Evolutionary conservation across 495 filamentous ascomycete species (phyloP).

Genomic region (Penicillium manginii): DNA sequence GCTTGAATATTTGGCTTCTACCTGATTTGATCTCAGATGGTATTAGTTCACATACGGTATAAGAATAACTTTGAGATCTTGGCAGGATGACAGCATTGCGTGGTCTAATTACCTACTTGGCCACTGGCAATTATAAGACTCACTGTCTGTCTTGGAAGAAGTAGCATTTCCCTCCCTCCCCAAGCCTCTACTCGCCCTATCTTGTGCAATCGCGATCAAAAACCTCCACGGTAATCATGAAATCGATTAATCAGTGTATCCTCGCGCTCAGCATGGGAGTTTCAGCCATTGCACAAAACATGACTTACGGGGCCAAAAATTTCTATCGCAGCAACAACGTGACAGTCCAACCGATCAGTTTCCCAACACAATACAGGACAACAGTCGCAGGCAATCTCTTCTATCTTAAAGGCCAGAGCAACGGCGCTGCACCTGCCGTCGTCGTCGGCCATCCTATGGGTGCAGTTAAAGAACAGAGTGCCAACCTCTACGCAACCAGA

Average conservation of each 20-base stretch:
- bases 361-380: constrained; percentile 26
- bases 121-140: neutral
- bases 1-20: neutral
- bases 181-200: neutral
- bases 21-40: neutral
- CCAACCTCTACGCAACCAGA: constrained; percentile 37
- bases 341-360: constrained; percentile 22
- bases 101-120: neutral
- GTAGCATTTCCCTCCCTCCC: neutral
- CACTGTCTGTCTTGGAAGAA: neutral
- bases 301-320: constrained; percentile 34
- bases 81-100: neutral
- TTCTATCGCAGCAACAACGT: constrained; percentile 34
- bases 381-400: constrained; percentile 30
- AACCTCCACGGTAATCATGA: neutral
- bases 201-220: neutral
- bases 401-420: constrained; percentile 16
- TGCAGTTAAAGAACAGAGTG: constrained; percentile 47
- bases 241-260: neutral
- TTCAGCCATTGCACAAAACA: constrained; percentile 29
- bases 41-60: neutral
- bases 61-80: neutral
- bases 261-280: constrained; percentile 10
- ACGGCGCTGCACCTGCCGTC: constrained; percentile 20
- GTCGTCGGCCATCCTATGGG: constrained; percentile 40